Evolutionary conservation across 2,329 filamentous ascomycete species (phyloP), one percentile per base, ranked within the genome.

Genomic region (Trichoderma breve): DNA sequence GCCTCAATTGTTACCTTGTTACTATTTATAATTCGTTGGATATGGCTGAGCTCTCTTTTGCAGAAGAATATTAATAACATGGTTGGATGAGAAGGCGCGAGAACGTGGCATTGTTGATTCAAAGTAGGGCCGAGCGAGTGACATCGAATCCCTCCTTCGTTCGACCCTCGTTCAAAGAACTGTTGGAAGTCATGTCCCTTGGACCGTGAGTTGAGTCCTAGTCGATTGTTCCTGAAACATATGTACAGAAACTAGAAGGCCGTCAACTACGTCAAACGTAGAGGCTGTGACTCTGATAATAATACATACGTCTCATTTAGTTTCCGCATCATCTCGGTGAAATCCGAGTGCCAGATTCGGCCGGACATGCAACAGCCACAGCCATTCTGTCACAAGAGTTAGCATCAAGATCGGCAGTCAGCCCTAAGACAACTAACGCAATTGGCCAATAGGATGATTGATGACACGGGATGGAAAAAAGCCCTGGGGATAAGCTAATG

Each of bases 291-390:
- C 39, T 15, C 18, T n/a, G 2, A 43, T n/a, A 9, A 43, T 4
- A 43, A n/a, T 3, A 1, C 4, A 7, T 3, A 1, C 4, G 7
- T n/a, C 7, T n/a, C 39, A 2, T n/a, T n/a, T 43, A n/a, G 1
- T 9, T 21, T 21, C 21, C 8, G n/a, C n/a, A 51, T 11, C 43
- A 51, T 51, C 43, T 12, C 43, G 43, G n/a, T 12, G 43, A 51
- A 11, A 51, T 51, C n/a, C 43, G 43, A 21, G n/a, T 12, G 1
- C 43, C 21, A n/a, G 18, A 51, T 51, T 11, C 43, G 21, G 43
- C 43, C n/a, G 9, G n/a, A 21, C 43, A 51, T 51, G 43, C 43
- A 47, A 47, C 43, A 1, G 43, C 7, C 39, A 43, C 6, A 43
- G 39, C 15, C 15, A n/a, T 43, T 43, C 39, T 43, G 15, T 43